These are phyloP conservation scores for Podospora tetraspora DNA, from an alignment of 495 filamentous ascomycete genomes.

Conservation along the genomic window DNA sequence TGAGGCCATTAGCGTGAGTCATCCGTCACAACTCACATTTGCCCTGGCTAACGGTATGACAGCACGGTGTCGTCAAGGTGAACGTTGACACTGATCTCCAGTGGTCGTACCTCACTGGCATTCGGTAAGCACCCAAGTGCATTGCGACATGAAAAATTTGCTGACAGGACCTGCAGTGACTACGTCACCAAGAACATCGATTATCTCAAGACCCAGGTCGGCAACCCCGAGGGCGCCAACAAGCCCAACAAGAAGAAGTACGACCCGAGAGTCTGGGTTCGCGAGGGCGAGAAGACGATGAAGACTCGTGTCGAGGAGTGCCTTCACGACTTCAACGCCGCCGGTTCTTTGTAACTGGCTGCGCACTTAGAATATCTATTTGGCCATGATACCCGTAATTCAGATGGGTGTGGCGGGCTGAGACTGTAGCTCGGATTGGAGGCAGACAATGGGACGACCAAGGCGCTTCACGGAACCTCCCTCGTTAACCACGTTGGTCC, in stretches of 20 bases:
- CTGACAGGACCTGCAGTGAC: constrained; percentile 42
- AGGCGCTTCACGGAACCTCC: too few species aligned
- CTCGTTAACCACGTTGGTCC: too few species aligned
- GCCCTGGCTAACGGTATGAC: neutral
- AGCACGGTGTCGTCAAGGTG: constrained; percentile 87
- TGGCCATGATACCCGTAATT: neutral
- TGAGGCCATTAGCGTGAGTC: constrained; percentile 60
- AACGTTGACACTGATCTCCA: constrained; percentile 84
- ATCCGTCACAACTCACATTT: neutral
- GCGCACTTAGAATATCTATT: too few species aligned
- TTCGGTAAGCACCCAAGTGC: constrained; percentile 46
- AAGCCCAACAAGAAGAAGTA: constrained; percentile 99
- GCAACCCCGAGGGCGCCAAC: constrained; percentile 90
- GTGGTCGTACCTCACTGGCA: constrained; percentile 80
- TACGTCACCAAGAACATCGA: constrained; percentile 93
- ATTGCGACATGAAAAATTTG: neutral
- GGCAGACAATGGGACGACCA: neutral
- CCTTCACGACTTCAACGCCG: constrained; percentile 87
- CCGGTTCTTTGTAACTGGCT: constrained; percentile 67
- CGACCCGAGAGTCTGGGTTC: constrained; percentile 65
- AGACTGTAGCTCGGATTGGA: neutral
- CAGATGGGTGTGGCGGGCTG: neutral
- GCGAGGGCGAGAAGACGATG: constrained; percentile 98
- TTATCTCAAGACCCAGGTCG: constrained; percentile 76
- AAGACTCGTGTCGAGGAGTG: constrained; percentile 69